Percentiles rank a stretch among this genome's conserved stretches.
phyloP scores from a whole-genome alignment of 768 basidiomycete genomes.

The Suillus subluteus region DNA sequence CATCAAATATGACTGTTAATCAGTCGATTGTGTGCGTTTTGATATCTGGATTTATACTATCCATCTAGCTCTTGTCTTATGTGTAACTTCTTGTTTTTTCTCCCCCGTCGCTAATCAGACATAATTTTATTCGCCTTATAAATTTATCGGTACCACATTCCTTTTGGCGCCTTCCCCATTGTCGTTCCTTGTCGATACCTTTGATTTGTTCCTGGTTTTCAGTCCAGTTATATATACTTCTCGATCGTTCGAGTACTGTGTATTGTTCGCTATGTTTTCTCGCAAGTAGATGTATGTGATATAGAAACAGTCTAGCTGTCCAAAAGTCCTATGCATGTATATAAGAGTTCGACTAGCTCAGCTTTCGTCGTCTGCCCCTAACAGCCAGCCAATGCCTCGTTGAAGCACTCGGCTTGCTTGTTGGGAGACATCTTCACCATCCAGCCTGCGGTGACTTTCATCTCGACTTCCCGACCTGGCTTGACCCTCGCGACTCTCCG shows the following conservation, averaged over 20 bases:
- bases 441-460: constrained; percentile 44
- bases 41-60: constrained; percentile 17
- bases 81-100: constrained; percentile 5
- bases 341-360: constrained; percentile 10
- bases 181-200: constrained; percentile 31
- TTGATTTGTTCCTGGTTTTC: constrained; percentile 21
- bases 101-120: constrained; percentile 9
- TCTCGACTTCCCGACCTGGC: constrained; percentile 40
- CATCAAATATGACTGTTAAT: constrained; percentile 12
- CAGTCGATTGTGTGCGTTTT: constrained; percentile 17
- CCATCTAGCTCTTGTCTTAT: constrained; percentile 18
- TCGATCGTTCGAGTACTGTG: constrained; percentile 24
- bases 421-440: constrained; percentile 65
- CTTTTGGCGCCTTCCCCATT: constrained; percentile 20
- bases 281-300: constrained; percentile 20
- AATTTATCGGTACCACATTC: constrained; percentile 25
- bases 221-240: constrained; percentile 28
- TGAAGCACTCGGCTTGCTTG: constrained; percentile 81
- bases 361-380: constrained; percentile 75
- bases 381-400: constrained; percentile 94
- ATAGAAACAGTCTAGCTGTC: constrained; percentile 8
- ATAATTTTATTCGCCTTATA: constrained; percentile 25
- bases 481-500: constrained; percentile 24
- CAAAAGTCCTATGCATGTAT: background rate
- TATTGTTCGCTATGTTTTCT: constrained; percentile 19